phyloP scores from a whole-genome alignment of 768 basidiomycete genomes.

The Rhodotorula toruloides region DNA sequence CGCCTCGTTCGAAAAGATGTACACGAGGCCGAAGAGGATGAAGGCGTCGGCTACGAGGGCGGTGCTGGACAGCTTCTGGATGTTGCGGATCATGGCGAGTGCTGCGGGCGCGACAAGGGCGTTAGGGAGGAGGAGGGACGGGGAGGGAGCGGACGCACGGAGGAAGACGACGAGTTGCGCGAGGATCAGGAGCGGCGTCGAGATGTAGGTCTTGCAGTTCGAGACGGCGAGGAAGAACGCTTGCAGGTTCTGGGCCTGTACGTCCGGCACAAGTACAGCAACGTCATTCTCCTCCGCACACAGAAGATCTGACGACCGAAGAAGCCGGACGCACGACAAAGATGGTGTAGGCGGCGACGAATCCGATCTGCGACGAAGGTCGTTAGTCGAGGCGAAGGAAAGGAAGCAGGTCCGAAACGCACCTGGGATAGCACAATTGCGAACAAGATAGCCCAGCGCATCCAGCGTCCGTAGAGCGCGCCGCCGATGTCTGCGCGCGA shows the following conservation, averaged over 20 bases:
- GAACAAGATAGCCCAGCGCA: conserved; percentile 79
- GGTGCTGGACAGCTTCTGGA: conserved; percentile 88
- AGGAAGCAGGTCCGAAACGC: conserved; percentile 43
- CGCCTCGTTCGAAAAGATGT: conserved; percentile 79
- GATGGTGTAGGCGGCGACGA: conserved; percentile 85
- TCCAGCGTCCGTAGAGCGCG: conserved; percentile 79
- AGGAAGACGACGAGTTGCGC: conserved; percentile 79
- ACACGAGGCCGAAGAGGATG: conserved; percentile 79
- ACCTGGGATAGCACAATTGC: conserved; percentile 78
- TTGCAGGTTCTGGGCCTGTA: conserved; percentile 47
- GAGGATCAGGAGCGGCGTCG: conserved; percentile 71
- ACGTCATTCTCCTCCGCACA: too few species aligned
- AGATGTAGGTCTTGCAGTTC: conserved; percentile 62
- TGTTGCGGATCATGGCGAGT: conserved; percentile 77
- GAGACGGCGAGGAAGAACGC: conserved; percentile 79
- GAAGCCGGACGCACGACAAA: conserved; percentile 62
- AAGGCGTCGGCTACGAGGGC: conserved; percentile 91
- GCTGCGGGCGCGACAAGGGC: conserved; percentile 45
- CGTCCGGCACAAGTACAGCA: not conserved
- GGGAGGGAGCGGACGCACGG: conserved; percentile 44
- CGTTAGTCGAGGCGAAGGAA: not conserved
- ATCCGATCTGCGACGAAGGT: conserved; percentile 58
- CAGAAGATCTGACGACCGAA: not conserved
- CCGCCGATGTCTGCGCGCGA: conserved; percentile 76
- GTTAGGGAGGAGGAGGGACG: not conserved